Evolutionary conservation across 2,329 filamentous ascomycete genomes (phyloP), one percentile per base, ranked within the genome.

Genomic region (Phoma sp.): DNA sequence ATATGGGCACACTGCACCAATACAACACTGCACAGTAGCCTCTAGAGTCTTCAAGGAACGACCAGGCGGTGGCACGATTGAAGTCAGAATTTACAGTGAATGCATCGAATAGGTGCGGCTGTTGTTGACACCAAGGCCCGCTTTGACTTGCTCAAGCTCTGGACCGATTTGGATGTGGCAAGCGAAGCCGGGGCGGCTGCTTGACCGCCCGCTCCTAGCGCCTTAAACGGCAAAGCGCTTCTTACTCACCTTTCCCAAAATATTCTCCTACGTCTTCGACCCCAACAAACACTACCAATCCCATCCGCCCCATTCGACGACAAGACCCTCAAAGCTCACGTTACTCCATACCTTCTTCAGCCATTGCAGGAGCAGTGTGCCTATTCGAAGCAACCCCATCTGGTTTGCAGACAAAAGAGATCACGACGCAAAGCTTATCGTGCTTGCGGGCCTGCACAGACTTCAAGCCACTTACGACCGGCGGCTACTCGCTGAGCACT

Each of bases 361-460:
- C 17, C 22, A 39, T 38, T 48, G 32, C 54, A 43, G 25, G 27
- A 51, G 48, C 33, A 43, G 43, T 47, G n/a, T 35, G n/a, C 13
- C 48, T 22, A 13, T 22, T 49, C 40, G 38, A 45, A 44, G 17
- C 44, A 41, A 27, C 45, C 27, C 39, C 15, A 31, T 17, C 43
- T 52, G 43, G 43, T 39, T 39, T 43, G 35, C 48, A 35, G 43
- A 57, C 38, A 29, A 19, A 35, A 39, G 48, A 22, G n/a, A 39
- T 39, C 32, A 44, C 51, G 51, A 58, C 43, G 41, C 53, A 52
- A 51, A 50, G 39, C 49, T 55, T 50, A 54, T 57, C 46, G 49
- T 55, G 53, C 45, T 40, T 57, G 57, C 55, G 58, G 58, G 29
- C 54, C 55, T 57, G 60, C 55, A 59, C 55, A 61, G 43, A 62